phyloP scores from a whole-genome alignment of 2,329 filamentous ascomycete species.

The Aspergillus clavatus region DNA sequence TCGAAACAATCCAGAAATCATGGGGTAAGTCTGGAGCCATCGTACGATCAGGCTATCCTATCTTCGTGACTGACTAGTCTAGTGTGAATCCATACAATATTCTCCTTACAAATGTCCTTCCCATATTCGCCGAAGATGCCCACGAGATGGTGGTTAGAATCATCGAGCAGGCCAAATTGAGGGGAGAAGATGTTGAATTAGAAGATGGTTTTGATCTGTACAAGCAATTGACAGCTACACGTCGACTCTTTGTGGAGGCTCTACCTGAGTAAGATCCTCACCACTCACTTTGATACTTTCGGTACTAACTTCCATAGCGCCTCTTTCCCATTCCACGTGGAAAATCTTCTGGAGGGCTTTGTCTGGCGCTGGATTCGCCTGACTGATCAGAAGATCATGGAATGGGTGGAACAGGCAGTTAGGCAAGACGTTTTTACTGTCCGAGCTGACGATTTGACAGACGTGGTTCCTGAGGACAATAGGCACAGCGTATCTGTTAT shows the following conservation, averaged over 20 bases:
- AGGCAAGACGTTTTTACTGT: slow-evolving; percentile 85
- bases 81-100: slow-evolving; percentile 61
- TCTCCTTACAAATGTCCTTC: slow-evolving; percentile 76
- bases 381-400: slow-evolving; percentile 72
- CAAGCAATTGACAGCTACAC: slow-evolving; percentile 77
- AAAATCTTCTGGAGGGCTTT: slow-evolving; percentile 80
- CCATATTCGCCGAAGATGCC: slow-evolving; percentile 84
- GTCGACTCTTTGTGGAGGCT: slow-evolving; percentile 70
- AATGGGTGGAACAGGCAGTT: slow-evolving; percentile 84
- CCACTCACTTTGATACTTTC: not conserved
- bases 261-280: slow-evolving; percentile 54
- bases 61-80: slow-evolving; percentile 29
- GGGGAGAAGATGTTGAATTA: slow-evolving; percentile 71
- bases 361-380: slow-evolving; percentile 92
- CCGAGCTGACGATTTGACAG: slow-evolving; percentile 58
- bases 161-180: slow-evolving; percentile 64
- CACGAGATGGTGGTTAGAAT: slow-evolving; percentile 79
- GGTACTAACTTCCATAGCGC: slow-evolving; percentile 32
- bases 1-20: slow-evolving; percentile 76
- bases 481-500: slow-evolving; percentile 90
- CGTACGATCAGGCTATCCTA: slow-evolving; percentile 43
- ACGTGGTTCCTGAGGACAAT: slow-evolving; percentile 68
- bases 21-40: slow-evolving; percentile 58
- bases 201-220: slow-evolving; percentile 95
- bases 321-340: slow-evolving; percentile 81